A percentile compares a stretch with the other conserved stretches of the same genome.
Evolutionary conservation across 176 grass and related monocot species (phyloP).

Genomic region (Zea mays): Zm-B73-REFERENCE-NAM-5.0 NC_050096.1:181031001-181031500

Average conservation of each 20-base stretch:
- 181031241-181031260: too few species aligned
- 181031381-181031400: conserved; percentile 65
- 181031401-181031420: conserved; percentile 44
- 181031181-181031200: too few species aligned
- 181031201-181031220: not conserved
- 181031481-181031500: conserved; percentile 71
- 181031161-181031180: conserved; percentile 5
- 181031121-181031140: conserved; percentile 41
- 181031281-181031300: conserved; percentile 40
- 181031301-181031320: conserved; percentile 37
- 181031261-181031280: conserved; percentile 25
- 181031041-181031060: not conserved
- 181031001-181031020: not conserved
- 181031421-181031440: conserved; percentile 46
- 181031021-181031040: not conserved
- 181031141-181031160: conserved; percentile 15
- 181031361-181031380: conserved; percentile 65
- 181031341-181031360: conserved; percentile 51
- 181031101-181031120: conserved; percentile 9
- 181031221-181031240: fast-evolving
- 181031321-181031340: conserved; percentile 37
- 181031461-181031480: conserved; percentile 78
- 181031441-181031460: conserved; percentile 79
- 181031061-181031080: not conserved
- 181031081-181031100: conserved; percentile 34